These are phyloP conservation scores for Ustilago sp. DNA, from an alignment of 1,284 basidiomycete species.

Conservation along the genomic window DNA sequence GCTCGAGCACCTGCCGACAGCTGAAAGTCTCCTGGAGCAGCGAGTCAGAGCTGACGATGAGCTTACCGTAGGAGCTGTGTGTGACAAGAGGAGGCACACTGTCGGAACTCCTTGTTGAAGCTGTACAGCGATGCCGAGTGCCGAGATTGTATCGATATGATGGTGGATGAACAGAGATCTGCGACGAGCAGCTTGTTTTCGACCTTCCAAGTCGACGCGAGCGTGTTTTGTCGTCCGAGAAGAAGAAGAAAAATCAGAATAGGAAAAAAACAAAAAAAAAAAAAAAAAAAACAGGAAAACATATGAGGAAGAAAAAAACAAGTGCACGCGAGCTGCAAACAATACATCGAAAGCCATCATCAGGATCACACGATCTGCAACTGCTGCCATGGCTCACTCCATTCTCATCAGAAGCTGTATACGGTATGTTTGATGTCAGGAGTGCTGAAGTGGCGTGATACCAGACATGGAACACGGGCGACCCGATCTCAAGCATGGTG, in stretches of 20 bases:
- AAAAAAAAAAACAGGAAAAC: not conserved
- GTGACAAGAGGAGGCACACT: not conserved
- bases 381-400: not conserved
- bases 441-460: not conserved
- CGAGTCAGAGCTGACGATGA: not conserved
- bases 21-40: not conserved
- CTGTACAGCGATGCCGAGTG: slow-evolving; percentile 19
- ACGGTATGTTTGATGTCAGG: not conserved
- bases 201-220: slow-evolving; percentile 5
- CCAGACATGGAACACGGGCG: not conserved
- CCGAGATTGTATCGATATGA: slow-evolving; percentile 21
- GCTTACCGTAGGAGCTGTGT: not conserved
- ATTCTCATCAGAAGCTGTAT: not conserved
- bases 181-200: slow-evolving; percentile 22
- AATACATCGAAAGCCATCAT: not conserved
- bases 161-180: slow-evolving; percentile 26
- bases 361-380: not conserved
- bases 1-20: not conserved
- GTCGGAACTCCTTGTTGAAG: slow-evolving; percentile 3
- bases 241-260: not conserved
- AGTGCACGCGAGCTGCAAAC: not conserved
- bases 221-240: slow-evolving; percentile 32
- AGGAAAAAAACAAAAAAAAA: slow-evolving; percentile 5
- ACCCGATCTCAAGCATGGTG: not conserved
- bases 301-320: not conserved